Conservation (phyloP, 306 rosid species). For the Cucumis sativus region Cucumber_9930_V3 NC_026658.2:231001-231500, state of each 20-base stretch:
- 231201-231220: neutral
- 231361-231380: neutral
- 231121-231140: constrained; percentile 1
- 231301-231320: too few relatives aligned
- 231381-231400: neutral
- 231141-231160: neutral
- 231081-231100: neutral
- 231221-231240: too few relatives aligned
- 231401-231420: constrained; percentile 2
- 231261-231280: neutral
- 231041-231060: neutral
- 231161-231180: neutral
- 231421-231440: neutral
- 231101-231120: neutral
- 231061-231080: neutral
- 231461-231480: constrained; percentile 1
- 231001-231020: constrained; percentile 2
- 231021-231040: constrained; percentile 6
- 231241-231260: neutral
- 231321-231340: too few relatives aligned
- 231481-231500: neutral
- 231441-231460: neutral
- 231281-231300: neutral
- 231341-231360: neutral
- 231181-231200: neutral